phyloP scores from a whole-genome alignment of 2,329 filamentous ascomycete genomes.

The Pseudocercospora macadamiae region DNA sequence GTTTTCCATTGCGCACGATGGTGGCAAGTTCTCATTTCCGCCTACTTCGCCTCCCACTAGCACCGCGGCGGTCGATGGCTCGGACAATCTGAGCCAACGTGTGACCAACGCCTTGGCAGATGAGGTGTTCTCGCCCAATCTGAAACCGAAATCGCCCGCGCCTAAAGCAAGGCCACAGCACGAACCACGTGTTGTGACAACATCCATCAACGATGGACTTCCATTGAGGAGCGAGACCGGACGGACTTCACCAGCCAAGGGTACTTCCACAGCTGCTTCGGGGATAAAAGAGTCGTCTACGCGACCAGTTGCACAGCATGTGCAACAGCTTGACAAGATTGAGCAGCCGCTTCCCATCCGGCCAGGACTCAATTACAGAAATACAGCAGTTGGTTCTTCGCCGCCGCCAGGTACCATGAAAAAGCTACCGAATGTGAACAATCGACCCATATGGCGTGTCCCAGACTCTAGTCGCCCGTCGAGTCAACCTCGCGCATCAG shows the following conservation, averaged over 20 bases:
- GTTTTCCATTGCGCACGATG: constrained; percentile 84
- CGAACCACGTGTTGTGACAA: constrained; percentile 28
- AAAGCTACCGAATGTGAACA: constrained; percentile 45
- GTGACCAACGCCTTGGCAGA: constrained; percentile 79
- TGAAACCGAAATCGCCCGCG: constrained; percentile 9
- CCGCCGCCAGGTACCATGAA: constrained; percentile 43
- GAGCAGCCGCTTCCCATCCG: constrained; percentile 50
- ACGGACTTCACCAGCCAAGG: background rate
- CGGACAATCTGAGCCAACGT: constrained; percentile 63
- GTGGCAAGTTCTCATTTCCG: constrained; percentile 24
- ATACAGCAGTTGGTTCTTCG: constrained; percentile 56
- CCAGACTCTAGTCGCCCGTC: constrained; percentile 53
- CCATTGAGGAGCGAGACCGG: background rate
- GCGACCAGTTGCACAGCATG: constrained; percentile 1
- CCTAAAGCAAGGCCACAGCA: constrained; percentile 25
- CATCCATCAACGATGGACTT: constrained; percentile 27
- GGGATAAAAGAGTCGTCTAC: background rate
- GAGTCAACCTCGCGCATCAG: constrained; percentile 53
- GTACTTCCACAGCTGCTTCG: constrained; percentile 7
- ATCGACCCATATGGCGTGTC: constrained; percentile 58
- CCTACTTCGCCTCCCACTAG: constrained; percentile 31
- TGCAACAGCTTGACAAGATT: background rate
- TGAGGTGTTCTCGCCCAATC: constrained; percentile 68
- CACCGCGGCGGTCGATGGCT: constrained; percentile 50
- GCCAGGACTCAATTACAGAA: constrained; percentile 56